Conservation (phyloP, 129 eudicot genomes). For the Centaurea solstitialis region DNA sequence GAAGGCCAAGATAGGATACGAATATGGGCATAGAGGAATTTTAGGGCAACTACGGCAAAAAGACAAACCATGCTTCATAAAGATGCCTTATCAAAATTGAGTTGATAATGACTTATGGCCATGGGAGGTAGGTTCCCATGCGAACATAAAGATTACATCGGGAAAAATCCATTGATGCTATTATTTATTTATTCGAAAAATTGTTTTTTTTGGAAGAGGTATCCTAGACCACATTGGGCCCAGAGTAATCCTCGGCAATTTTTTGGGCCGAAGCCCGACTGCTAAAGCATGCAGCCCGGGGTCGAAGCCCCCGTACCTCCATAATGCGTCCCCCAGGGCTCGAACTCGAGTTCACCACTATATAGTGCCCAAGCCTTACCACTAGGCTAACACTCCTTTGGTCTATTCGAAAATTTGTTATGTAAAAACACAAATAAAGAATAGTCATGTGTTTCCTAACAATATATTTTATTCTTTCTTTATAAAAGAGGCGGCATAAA, state of each 20-base stretch:
- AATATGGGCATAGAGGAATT: background rate
- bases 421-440: background rate
- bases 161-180: background rate
- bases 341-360: too few relatives aligned
- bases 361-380: too few relatives aligned
- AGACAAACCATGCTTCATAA: constrained; percentile 15
- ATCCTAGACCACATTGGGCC: too few relatives aligned
- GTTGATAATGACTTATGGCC: background rate
- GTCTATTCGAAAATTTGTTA: background rate
- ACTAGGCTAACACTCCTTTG: too few relatives aligned
- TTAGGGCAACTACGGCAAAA: background rate
- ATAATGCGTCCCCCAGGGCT: too few relatives aligned
- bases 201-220: too few relatives aligned
- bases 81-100: constrained; percentile 9
- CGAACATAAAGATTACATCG: background rate
- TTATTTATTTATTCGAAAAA: background rate
- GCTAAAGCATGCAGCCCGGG: too few relatives aligned
- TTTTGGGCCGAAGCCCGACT: too few relatives aligned
- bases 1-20: constrained; percentile 11
- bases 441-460: background rate
- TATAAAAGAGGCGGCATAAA: too few relatives aligned
- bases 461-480: background rate
- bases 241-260: too few relatives aligned
- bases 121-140: constrained; percentile 1
- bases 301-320: too few relatives aligned